phyloP scores from a whole-genome alignment of 2,329 filamentous ascomycete genomes.

The Fusarium concolor region DNA sequence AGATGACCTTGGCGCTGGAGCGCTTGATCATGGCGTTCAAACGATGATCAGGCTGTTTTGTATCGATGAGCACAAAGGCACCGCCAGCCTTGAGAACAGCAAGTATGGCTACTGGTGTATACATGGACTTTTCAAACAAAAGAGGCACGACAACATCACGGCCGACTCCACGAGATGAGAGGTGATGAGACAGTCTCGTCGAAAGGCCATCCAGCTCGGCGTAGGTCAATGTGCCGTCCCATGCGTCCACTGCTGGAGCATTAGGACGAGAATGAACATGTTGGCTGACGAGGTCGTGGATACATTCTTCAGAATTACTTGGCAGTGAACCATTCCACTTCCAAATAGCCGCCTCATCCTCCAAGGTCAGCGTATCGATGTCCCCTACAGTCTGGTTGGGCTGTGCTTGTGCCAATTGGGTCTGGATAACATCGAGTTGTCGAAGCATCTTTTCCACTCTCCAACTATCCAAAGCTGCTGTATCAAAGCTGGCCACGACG shows the following conservation, averaged over 20 bases:
- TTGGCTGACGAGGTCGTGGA: conserved; percentile 26
- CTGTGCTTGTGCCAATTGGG: neutral
- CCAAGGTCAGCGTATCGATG: neutral
- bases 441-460: neutral
- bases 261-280: conserved; percentile 9
- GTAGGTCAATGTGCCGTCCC: conserved; percentile 44
- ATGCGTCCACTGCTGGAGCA: conserved; percentile 38
- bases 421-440: neutral
- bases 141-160: neutral
- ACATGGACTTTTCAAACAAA: conserved; percentile 31
- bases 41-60: too few species aligned
- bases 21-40: too few species aligned
- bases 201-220: conserved; percentile 16
- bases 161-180: neutral
- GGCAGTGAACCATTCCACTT: neutral
- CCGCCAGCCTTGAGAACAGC: neutral
- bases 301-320: conserved; percentile 11
- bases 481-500: neutral
- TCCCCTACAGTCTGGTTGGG: neutral
- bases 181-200: neutral
- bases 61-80: conserved; percentile 6
- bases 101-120: conserved; percentile 16
- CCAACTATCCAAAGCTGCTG: neutral
- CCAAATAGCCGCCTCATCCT: conserved; percentile 20
- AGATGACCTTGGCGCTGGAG: too few species aligned